phyloP scores from a whole-genome alignment of 352 stramenopile species.

The Albugo laibachii region DNA sequence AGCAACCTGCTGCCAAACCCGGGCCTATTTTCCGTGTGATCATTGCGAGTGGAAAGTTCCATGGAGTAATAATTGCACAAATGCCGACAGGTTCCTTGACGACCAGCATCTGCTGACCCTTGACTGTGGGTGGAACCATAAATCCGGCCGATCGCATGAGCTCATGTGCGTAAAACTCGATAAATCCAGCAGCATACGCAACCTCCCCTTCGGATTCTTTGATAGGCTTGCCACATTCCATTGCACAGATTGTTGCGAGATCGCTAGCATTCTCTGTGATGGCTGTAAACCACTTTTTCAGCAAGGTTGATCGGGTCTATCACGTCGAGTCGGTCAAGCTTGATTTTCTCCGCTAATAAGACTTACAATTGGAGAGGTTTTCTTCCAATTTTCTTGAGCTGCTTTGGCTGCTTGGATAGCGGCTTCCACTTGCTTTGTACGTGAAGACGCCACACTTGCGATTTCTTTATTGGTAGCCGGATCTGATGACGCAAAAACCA shows the following conservation, averaged over 20 bases:
- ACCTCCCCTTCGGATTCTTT: constrained; percentile 88
- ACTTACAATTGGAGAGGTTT: constrained; percentile 33
- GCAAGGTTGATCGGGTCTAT: constrained; percentile 26
- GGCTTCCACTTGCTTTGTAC: constrained; percentile 31
- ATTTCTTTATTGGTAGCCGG: constrained; percentile 62
- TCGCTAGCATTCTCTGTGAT: constrained; percentile 53
- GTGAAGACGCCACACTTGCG: constrained; percentile 47
- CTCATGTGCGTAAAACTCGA: constrained; percentile 95
- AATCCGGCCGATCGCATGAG: constrained; percentile 76
- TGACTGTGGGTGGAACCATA: constrained; percentile 32
- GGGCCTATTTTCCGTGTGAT: constrained; percentile 92
- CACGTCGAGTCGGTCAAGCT: neutral
- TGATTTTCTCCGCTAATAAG: neutral
- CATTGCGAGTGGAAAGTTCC: constrained; percentile 98
- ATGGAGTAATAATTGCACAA: constrained; percentile 89
- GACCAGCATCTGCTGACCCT: constrained; percentile 47
- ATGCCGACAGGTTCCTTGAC: constrained; percentile 89
- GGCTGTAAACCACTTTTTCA: constrained; percentile 70
- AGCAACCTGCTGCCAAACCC: constrained; percentile 87
- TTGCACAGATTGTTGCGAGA: constrained; percentile 85
- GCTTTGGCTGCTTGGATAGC: constrained; percentile 44
- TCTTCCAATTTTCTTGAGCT: constrained; percentile 52
- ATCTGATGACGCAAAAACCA: constrained; percentile 12
- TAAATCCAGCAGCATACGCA: constrained; percentile 84
- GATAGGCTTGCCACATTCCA: constrained; percentile 94